A percentile compares a stretch with the other conserved stretches of the same genome.
phyloP scores from a whole-genome alignment of 495 filamentous ascomycete genomes.

The Peziza echinospora region DNA sequence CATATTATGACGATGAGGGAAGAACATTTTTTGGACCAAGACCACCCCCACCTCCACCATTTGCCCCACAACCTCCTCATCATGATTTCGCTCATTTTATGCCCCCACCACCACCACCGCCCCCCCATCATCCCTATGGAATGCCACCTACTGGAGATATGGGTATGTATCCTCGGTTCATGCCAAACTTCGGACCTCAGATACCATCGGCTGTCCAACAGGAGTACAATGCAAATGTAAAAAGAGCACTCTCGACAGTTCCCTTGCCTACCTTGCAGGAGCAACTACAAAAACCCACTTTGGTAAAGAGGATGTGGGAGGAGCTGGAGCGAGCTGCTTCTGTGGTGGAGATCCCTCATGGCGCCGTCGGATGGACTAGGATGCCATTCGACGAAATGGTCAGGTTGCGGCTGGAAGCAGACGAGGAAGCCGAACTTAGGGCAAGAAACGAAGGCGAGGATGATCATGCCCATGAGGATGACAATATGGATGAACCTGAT shows the following conservation, averaged over 20 bases:
- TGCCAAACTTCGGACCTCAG: not conserved
- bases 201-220: not conserved
- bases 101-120: not conserved
- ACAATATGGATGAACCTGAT: not conserved
- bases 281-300: not conserved
- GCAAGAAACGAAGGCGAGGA: not conserved
- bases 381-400: not conserved
- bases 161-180: not conserved
- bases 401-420: not conserved
- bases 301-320: not conserved
- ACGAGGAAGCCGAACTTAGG: not conserved
- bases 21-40: no score
- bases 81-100: not conserved
- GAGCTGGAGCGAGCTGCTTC: not conserved
- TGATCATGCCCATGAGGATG: not conserved
- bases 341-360: not conserved
- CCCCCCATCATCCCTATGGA: no score
- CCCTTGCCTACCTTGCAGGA: not conserved
- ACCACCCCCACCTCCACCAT: not conserved
- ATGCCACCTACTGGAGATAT: not conserved
- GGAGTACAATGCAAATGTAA: not conserved
- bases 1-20: no score
- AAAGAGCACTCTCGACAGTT: not conserved
- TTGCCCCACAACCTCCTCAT: not conserved
- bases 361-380: not conserved